Conservation (phyloP, 1,284 basidiomycete species). For the Ustilago trichophora region DNA sequence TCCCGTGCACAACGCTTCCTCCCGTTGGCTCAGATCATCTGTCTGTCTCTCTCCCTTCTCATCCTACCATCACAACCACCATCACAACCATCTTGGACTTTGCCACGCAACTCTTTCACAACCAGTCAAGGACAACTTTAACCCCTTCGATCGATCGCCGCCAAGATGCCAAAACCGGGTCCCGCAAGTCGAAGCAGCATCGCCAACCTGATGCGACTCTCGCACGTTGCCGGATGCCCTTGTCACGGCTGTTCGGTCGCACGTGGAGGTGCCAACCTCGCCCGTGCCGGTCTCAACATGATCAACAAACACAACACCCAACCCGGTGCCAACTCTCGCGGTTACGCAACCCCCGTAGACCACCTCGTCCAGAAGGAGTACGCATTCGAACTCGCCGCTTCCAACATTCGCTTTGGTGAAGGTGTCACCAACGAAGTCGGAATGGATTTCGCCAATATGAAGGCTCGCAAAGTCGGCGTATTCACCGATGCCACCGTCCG, state of each 20-base stretch:
- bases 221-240: constrained; percentile 55
- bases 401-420: constrained; percentile 73
- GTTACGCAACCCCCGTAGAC: constrained; percentile 81
- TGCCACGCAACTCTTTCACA: no score
- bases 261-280: constrained; percentile 25
- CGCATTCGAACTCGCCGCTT: constrained; percentile 95
- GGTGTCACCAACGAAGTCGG: constrained; percentile 77
- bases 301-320: constrained; percentile 49
- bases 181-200: constrained; percentile 40
- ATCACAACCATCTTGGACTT: no score
- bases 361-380: constrained; percentile 80
- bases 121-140: no score
- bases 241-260: constrained; percentile 57
- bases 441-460: constrained; percentile 79
- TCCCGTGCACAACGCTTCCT: no score
- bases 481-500: constrained; percentile 90
- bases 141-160: not conserved
- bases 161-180: constrained; percentile 42
- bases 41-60: no score
- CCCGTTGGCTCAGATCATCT: no score
- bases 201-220: constrained; percentile 57
- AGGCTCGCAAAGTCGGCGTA: constrained; percentile 78
- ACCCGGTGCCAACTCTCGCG: constrained; percentile 42
- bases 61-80: no score
- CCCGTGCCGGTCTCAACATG: constrained; percentile 55